phyloP scores from a whole-genome alignment of 2,329 filamentous ascomycete genomes.

The Xenosphaeropsis pyriputrescens region DNA sequence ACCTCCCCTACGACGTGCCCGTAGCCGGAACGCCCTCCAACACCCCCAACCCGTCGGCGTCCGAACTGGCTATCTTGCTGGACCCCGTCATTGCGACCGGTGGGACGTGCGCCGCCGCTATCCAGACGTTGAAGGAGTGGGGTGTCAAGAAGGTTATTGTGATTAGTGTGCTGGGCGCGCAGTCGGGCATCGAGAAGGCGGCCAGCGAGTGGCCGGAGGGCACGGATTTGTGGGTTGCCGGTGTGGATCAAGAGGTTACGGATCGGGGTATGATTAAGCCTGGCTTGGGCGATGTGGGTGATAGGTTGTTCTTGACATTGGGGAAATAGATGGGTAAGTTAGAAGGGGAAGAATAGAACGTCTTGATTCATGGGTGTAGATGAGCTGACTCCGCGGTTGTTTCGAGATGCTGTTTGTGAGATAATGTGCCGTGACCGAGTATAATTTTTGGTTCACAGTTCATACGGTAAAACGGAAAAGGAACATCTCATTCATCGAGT shows the following conservation, averaged over 20 bases:
- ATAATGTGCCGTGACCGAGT: too few species aligned
- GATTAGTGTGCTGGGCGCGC: constrained; percentile 59
- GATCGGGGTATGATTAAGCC: constrained; percentile 81
- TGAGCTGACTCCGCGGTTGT: too few species aligned
- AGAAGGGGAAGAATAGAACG: background rate
- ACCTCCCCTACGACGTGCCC: constrained; percentile 61
- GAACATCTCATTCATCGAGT: too few species aligned
- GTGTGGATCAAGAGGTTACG: constrained; percentile 60
- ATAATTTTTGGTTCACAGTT: too few species aligned
- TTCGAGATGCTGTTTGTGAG: too few species aligned
- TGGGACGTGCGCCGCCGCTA: constrained; percentile 76
- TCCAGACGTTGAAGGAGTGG: constrained; percentile 83
- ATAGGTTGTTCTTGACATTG: constrained; percentile 76
- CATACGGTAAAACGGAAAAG: too few species aligned
- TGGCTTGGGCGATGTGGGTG: constrained; percentile 80
- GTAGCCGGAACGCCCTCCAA: constrained; percentile 18
- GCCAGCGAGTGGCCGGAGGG: constrained; percentile 66
- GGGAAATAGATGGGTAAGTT: constrained; percentile 44
- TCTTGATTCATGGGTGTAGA: too few species aligned
- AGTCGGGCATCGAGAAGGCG: constrained; percentile 54
- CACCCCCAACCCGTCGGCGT: constrained; percentile 21
- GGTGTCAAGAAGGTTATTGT: constrained; percentile 73
- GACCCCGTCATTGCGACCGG: constrained; percentile 93
- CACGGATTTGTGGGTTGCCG: constrained; percentile 71
- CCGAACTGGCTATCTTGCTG: constrained; percentile 65